Conservation (phyloP, 192 early-diverging fungal species). For the Pilobolus umbonatus region DNA sequence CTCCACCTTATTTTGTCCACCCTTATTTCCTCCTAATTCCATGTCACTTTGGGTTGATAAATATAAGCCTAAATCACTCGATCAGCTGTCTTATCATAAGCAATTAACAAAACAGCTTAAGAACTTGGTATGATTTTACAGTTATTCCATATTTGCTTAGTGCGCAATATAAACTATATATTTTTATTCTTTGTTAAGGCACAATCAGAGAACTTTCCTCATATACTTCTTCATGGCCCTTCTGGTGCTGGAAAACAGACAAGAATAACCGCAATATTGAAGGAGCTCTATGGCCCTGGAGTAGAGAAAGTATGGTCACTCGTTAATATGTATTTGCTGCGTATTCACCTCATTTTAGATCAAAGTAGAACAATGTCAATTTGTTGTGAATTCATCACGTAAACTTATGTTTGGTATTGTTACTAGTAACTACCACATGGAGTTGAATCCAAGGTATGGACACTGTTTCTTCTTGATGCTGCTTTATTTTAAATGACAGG, state of each 20-base stretch:
- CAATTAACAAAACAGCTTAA: conserved; percentile 70
- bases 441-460: conserved; percentile 85
- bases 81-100: conserved; percentile 79
- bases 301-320: conserved; percentile 96
- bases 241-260: conserved; percentile 97
- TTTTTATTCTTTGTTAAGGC: conserved; percentile 35
- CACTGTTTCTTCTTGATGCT: no score
- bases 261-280: conserved; percentile 77
- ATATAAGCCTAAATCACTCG: conserved; percentile 79
- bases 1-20: not conserved
- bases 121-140: conserved; percentile 58
- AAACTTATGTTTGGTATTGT: conserved; percentile 88
- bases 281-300: conserved; percentile 84
- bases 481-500: no score
- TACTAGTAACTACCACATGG: conserved; percentile 93
- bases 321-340: conserved; percentile 31
- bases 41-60: conserved; percentile 91
- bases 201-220: conserved; percentile 81
- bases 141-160: not conserved
- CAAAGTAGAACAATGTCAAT: conserved; percentile 83
- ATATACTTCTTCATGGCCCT: conserved; percentile 93
- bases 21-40: not conserved
- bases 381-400: conserved; percentile 76
- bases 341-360: conserved; percentile 33
- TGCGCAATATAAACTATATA: not conserved